phyloP scores from a whole-genome alignment of 2,329 filamentous ascomycete species.

The Exserohilum rostratum region DNA sequence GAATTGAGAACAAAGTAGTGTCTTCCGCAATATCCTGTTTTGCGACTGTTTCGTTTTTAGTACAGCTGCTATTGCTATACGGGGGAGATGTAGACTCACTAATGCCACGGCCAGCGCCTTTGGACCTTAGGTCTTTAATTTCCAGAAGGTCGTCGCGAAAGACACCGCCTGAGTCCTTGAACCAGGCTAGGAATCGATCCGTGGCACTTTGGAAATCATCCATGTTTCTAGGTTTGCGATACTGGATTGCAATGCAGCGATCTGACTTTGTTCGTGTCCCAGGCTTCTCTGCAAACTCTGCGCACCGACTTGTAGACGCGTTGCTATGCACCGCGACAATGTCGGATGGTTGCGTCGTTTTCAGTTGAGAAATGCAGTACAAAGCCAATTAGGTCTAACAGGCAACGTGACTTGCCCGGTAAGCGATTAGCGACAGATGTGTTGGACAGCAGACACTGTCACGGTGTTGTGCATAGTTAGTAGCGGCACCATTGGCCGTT shows the following conservation, averaged over 20 bases:
- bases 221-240: slow-evolving; percentile 3
- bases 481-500: neutral
- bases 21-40: slow-evolving; percentile 23
- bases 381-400: neutral
- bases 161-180: slow-evolving; percentile 26
- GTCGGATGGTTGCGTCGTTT: neutral
- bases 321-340: neutral
- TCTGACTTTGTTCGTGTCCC: neutral
- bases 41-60: slow-evolving; percentile 17
- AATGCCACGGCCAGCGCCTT: slow-evolving; percentile 31
- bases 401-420: neutral
- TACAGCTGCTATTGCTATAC: fast-evolving
- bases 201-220: slow-evolving; percentile 24
- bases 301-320: neutral
- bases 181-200: slow-evolving; percentile 27
- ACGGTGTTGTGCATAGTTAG: too few species aligned
- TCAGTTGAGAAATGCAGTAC: neutral
- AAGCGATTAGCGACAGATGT: neutral
- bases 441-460: neutral
- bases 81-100: slow-evolving; percentile 6
- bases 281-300: neutral
- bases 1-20: slow-evolving; percentile 27
- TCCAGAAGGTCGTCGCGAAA: slow-evolving; percentile 30
- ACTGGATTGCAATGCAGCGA: neutral
- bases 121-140: slow-evolving; percentile 25